A percentile compares a stretch with the other conserved stretches of the same genome.
These are phyloP conservation scores for Triticum dicoccoides DNA, from an alignment of 176 grass and related monocot species.

Conservation along the genomic window DNA sequence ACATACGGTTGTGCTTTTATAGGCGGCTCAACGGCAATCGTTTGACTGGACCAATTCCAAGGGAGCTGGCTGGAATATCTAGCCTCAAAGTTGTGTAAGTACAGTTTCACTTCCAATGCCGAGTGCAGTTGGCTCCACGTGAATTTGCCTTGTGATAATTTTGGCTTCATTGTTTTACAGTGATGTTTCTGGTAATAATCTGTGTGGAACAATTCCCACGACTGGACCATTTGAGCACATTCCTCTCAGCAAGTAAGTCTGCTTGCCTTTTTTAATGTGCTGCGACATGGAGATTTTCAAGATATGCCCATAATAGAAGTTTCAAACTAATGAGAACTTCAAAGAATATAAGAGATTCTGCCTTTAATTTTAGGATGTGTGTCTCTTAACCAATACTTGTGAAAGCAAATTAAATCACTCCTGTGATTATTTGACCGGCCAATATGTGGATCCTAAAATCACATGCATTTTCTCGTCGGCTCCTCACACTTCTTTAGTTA, in stretches of 20 bases:
- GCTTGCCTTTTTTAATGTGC: background rate
- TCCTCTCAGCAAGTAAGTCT: constrained; percentile 90
- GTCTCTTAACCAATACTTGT: background rate
- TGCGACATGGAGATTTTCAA: background rate
- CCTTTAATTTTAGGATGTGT: background rate
- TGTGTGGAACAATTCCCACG: constrained; percentile 92
- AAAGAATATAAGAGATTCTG: background rate
- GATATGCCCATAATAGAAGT: background rate
- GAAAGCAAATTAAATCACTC: background rate
- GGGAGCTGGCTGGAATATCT: constrained; percentile 70
- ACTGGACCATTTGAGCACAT: constrained; percentile 91
- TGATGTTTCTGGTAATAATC: constrained; percentile 87
- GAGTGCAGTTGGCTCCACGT: background rate
- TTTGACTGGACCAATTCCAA: constrained; percentile 87
- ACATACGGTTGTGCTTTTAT: constrained; percentile 27
- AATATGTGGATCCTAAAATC: background rate
- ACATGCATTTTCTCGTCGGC: background rate
- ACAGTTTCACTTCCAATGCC: constrained; percentile 21
- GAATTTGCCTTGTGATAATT: constrained; percentile 16
- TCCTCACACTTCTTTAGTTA: background rate
- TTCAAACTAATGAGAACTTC: background rate
- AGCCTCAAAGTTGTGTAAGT: constrained; percentile 98
- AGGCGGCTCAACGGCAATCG: constrained; percentile 91
- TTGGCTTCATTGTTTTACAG: constrained; percentile 41
- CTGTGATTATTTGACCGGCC: background rate